Evolutionary conservation across 306 rosid species (phyloP), one percentile per base, ranked within the genome.

Genomic region (Glycine tomentella): DNA sequence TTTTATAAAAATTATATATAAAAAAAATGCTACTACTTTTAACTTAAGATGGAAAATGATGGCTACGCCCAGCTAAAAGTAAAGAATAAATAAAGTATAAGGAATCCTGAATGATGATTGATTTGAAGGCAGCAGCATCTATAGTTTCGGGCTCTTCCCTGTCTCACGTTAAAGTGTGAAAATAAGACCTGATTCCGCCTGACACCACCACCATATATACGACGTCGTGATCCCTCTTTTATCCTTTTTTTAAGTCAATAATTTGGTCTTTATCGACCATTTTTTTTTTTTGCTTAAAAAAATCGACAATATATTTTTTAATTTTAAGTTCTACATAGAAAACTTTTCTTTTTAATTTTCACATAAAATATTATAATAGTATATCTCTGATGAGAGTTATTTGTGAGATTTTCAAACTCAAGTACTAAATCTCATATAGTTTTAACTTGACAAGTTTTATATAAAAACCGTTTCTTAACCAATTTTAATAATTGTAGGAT

Each of bases 51-150:
- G 40, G 78, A 40, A 16, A 53, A 9, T 38, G 16, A 40, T 44
- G 66, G 66, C 3, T 20, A 51, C 9, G 34, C 25, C 2, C 3
- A 67, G 72, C 36, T 44, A 44, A 44, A 14, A 67, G 72, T 42
- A 42, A 66, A 66, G 72, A 66, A 66, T 36, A 66, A 66, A 66
- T 66, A 66, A 66, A 66, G 51, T 15, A 45, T 7, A 58, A 63
- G 62, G 72, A 76, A 76, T 63, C 69, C 38, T 9, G 73, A 77
- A 48, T 7, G 65, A 65, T 51, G 55, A 63, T 31, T 44, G 58
- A 45, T 75, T 45, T 59, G 74, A 77, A 77, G 80, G 50, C 53
- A 51, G 65, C 53, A 4, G 53, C 75, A 77, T 77, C 66, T 40
- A 17, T 65, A 9, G 52, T 53, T 53, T 34, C 66, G n/a, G 79